Percentiles rank a stretch among this genome's conserved stretches.
Conservation (phyloP, 2,329 filamentous ascomycete genomes). For the Tympanopsis confertula region DNA sequence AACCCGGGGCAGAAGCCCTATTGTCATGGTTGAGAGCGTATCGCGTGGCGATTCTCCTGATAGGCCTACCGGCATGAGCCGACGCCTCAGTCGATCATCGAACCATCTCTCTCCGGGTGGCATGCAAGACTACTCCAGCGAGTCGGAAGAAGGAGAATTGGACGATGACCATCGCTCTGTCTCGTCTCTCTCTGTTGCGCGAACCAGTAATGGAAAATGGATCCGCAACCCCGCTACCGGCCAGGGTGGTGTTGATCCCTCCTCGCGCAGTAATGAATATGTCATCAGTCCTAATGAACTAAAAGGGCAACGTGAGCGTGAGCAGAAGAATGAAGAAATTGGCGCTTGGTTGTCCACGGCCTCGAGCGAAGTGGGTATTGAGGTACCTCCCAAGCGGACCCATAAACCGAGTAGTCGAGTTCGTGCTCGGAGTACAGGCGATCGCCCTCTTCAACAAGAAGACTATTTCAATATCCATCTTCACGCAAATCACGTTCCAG, state of each 20-base stretch:
- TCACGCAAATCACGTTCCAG: conserved; percentile 26
- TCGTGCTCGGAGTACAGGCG: conserved; percentile 2
- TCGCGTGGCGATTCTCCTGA: conserved; percentile 27
- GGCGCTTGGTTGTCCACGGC: conserved; percentile 30
- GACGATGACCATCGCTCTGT: too few relatives aligned
- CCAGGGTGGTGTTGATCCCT: conserved; percentile 34
- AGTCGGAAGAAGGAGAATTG: conserved; percentile 11
- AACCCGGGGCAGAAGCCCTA: conserved; percentile 24
- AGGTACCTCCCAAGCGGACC: conserved; percentile 8
- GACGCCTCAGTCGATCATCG: conserved; percentile 18
- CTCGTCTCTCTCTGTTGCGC: too few relatives aligned
- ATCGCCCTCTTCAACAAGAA: neutral
- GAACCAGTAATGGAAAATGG: conserved; percentile 1
- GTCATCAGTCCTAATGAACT: conserved; percentile 37
- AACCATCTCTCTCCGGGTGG: conserved; percentile 18
- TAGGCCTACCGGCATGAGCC: conserved; percentile 11
- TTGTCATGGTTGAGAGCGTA: conserved; percentile 27
- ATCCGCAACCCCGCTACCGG: conserved; percentile 19
- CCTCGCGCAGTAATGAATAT: conserved; percentile 27
- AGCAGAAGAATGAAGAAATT: conserved; percentile 37
- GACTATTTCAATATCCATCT: neutral
- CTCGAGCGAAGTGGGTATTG: conserved; percentile 7
- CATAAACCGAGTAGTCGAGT: conserved; percentile 4
- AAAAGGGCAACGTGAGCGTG: conserved; percentile 23
- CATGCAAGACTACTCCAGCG: conserved; percentile 7